Evolutionary conservation across 768 basidiomycete genomes (phyloP).

Genomic region (Mycena galopus): DNA sequence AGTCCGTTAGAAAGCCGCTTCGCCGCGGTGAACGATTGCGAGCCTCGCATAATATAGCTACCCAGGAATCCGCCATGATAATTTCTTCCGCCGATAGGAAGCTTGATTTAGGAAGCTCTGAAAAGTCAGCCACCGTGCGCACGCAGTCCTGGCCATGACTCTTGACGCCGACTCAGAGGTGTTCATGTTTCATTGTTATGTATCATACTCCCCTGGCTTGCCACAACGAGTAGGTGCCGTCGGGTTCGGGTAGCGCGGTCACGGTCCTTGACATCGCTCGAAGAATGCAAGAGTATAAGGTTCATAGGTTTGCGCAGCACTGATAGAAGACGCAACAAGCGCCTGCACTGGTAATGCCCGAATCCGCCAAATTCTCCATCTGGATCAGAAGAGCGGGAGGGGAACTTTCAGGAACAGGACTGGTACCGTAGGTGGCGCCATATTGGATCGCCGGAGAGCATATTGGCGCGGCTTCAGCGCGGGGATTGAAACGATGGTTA

Average conservation of each 20-base stretch:
- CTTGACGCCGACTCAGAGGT: too few species aligned
- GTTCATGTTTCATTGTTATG: too few species aligned
- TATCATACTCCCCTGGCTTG: too few species aligned
- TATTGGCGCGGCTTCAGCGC: background rate
- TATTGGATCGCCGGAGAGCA: background rate
- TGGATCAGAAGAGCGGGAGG: background rate
- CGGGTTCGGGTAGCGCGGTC: background rate
- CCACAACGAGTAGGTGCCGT: too few species aligned
- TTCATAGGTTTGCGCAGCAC: too few species aligned
- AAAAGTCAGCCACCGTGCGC: too few species aligned
- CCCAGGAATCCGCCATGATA: constrained; percentile 9
- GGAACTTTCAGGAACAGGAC: background rate
- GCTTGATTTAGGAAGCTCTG: too few species aligned
- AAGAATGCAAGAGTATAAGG: too few species aligned
- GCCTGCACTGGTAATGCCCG: background rate
- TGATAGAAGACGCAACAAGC: background rate
- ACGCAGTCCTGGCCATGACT: too few species aligned
- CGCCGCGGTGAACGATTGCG: background rate
- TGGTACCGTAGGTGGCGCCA: background rate
- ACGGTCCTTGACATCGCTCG: background rate
- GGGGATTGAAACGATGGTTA: background rate
- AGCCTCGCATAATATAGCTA: constrained; percentile 10
- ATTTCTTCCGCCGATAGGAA: constrained; percentile 6
- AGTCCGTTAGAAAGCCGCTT: background rate
- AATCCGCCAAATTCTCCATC: background rate